Conservation (phyloP, 768 basidiomycete species). For the Phanerochaete carnosa region DNA sequence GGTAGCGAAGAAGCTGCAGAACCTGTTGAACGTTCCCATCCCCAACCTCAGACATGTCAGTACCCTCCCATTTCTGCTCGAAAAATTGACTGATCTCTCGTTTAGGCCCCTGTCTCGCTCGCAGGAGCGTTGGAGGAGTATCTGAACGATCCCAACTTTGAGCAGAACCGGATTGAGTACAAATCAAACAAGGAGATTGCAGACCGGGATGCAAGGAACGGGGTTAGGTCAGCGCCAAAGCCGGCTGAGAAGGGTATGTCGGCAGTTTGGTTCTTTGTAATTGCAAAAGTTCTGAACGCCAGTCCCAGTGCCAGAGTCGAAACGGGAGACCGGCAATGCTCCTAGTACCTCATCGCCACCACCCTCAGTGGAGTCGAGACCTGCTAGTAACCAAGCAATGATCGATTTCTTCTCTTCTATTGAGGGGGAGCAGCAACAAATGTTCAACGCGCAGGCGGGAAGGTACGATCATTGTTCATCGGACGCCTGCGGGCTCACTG, state of each 20-base stretch:
- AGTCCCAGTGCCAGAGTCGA: background rate
- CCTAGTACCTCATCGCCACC: constrained; percentile 24
- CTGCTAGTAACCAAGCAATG: constrained; percentile 45
- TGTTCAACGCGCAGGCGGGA: constrained; percentile 62
- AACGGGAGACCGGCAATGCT: constrained; percentile 17
- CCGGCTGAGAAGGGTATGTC: constrained; percentile 30
- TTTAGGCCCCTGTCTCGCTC: constrained; percentile 90
- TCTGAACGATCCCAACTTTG: constrained; percentile 94
- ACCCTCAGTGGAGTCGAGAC: constrained; percentile 22
- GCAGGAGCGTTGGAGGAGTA: constrained; percentile 94
- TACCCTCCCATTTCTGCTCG: constrained; percentile 3
- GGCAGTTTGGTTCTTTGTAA: background rate
- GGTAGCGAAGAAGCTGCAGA: constrained; percentile 90
- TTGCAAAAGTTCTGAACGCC: background rate
- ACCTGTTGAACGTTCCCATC: constrained; percentile 88
- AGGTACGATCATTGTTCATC: constrained; percentile 35
- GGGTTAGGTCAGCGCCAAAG: constrained; percentile 19
- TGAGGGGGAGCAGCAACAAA: constrained; percentile 73
- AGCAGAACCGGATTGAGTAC: constrained; percentile 92
- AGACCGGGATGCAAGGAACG: constrained; percentile 37
- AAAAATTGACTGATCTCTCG: background rate
- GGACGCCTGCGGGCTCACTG: background rate
- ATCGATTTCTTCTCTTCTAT: constrained; percentile 90
- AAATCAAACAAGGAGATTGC: constrained; percentile 71
- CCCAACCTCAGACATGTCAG: constrained; percentile 89